These are phyloP conservation scores for Malus domestica DNA, from an alignment of 306 rosid genomes.

Conservation along the genomic window DNA sequence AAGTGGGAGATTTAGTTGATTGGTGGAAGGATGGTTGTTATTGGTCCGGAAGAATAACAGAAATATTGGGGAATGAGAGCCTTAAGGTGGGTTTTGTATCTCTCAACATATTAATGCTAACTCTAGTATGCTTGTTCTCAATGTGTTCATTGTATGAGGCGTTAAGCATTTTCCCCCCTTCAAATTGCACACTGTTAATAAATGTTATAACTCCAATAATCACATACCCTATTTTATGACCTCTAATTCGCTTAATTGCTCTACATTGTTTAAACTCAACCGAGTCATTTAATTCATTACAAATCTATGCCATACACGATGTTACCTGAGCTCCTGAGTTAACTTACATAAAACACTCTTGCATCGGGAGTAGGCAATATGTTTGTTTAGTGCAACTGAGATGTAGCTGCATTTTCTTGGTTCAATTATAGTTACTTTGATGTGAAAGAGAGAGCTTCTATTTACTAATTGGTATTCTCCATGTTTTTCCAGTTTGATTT, in stretches of 20 bases:
- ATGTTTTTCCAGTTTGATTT: constrained; percentile 49
- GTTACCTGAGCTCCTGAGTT: neutral
- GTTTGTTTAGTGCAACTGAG: neutral
- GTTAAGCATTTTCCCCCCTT: neutral
- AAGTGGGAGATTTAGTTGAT: constrained; percentile 82
- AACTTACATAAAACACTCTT: neutral
- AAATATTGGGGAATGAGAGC: constrained; percentile 37
- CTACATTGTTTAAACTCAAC: neutral
- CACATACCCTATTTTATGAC: neutral
- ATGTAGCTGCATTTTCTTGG: neutral
- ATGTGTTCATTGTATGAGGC: neutral
- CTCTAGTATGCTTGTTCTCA: neutral
- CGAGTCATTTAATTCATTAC: neutral
- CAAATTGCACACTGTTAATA: neutral
- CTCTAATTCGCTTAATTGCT: neutral
- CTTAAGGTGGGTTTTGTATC: constrained; percentile 43
- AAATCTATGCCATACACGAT: neutral
- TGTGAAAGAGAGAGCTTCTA: neutral
- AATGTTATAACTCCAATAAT: neutral
- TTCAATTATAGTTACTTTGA: neutral
- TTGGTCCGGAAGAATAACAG: constrained; percentile 65
- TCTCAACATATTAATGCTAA: constrained; percentile 6
- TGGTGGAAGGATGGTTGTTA: constrained; percentile 61
- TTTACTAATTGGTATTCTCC: neutral
- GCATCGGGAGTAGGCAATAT: no score